Conservation (phyloP, 345 rosid species). For the Eucalyptus pauciflora region DNA sequence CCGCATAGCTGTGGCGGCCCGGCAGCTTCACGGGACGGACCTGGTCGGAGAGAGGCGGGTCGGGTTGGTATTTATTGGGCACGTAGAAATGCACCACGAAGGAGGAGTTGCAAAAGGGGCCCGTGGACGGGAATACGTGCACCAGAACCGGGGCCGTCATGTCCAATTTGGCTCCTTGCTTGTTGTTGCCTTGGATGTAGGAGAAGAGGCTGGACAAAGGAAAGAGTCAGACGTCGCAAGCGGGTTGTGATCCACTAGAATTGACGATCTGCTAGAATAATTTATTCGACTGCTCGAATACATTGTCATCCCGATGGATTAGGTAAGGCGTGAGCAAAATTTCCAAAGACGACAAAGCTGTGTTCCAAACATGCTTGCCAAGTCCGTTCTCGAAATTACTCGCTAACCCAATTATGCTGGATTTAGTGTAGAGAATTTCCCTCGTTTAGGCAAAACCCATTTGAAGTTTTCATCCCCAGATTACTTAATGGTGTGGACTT, state of each 20-base stretch:
- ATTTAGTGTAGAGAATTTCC: background rate
- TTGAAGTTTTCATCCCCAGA: background rate
- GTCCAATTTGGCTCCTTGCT: background rate
- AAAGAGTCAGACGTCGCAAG: background rate
- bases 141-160: slow-evolving; percentile 15
- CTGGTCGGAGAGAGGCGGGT: background rate
- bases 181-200: slow-evolving; percentile 13
- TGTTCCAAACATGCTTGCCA: background rate
- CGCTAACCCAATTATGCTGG: background rate
- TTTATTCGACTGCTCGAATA: background rate
- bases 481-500: background rate
- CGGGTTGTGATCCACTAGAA: background rate
- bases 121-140: background rate
- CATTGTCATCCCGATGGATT: background rate
- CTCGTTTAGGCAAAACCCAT: background rate
- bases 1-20: background rate
- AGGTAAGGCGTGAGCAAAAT: background rate
- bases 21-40: background rate
- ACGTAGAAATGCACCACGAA: slow-evolving; percentile 5
- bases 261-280: background rate
- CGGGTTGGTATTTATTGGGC: background rate
- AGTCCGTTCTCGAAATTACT: background rate
- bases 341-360: background rate
- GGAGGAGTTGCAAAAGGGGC: background rate
- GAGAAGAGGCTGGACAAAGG: background rate